These are phyloP conservation scores for Oldenlandia corymbosa DNA, from an alignment of 257 asterid species.

Conservation along the genomic window DNA sequence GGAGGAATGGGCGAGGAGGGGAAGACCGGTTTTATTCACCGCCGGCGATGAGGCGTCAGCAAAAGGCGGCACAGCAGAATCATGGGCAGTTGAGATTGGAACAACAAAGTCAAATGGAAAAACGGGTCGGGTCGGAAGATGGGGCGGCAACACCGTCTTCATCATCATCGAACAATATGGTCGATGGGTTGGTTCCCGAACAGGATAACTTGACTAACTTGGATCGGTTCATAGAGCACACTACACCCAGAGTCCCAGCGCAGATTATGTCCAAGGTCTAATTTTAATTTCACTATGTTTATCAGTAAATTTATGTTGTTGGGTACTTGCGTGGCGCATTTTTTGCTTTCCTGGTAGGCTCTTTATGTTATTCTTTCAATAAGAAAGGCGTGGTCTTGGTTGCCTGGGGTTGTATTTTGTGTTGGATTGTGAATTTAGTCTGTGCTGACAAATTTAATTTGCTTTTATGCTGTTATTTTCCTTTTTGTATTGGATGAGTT, in stretches of 20 bases:
- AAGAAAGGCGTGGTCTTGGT: too few relatives aligned
- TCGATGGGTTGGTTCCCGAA: constrained; percentile 12
- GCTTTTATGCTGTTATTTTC: not conserved
- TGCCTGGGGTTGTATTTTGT: too few relatives aligned
- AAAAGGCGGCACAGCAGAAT: constrained; percentile 35
- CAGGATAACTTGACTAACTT: constrained; percentile 36
- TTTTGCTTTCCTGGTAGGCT: too few relatives aligned
- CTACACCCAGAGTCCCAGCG: constrained; percentile 70
- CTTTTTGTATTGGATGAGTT: not conserved
- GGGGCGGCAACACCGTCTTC: constrained; percentile 20
- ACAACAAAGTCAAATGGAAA: constrained; percentile 18
- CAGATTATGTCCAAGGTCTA: constrained; percentile 68
- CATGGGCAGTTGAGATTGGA: constrained; percentile 31
- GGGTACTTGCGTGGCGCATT: too few relatives aligned
- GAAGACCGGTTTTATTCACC: constrained; percentile 76
- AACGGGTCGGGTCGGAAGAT: constrained; percentile 24
- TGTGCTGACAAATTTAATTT: too few relatives aligned
- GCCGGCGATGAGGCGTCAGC: constrained; percentile 66
- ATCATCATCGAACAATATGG: constrained; percentile 14
- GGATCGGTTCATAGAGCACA: constrained; percentile 80
- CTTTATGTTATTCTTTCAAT: too few relatives aligned
- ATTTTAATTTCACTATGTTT: too few relatives aligned
- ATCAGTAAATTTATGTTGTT: too few relatives aligned
- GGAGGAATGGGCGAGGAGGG: constrained; percentile 41
- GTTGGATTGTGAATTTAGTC: too few relatives aligned